Conservation (phyloP, 345 rosid species). For the Nephelium lappaceum region DNA sequence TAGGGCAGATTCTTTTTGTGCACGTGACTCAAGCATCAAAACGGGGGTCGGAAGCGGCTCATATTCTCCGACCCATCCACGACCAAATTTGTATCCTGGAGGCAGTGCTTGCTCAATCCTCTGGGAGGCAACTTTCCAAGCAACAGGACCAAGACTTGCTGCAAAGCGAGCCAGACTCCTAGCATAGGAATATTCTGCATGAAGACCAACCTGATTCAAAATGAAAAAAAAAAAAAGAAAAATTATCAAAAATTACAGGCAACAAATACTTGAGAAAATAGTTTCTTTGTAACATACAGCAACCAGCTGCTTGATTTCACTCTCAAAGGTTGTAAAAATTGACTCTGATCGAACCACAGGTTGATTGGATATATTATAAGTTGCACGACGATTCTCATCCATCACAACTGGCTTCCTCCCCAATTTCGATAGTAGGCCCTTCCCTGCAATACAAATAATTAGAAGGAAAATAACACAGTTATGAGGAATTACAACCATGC, state of each 20-base stretch:
- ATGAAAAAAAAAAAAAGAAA: constrained; percentile 15
- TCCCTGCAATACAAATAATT: constrained; percentile 43
- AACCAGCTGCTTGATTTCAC: constrained; percentile 78
- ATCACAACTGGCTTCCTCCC: constrained; percentile 50
- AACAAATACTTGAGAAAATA: constrained; percentile 9
- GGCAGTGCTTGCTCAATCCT: constrained; percentile 77
- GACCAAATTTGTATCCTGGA: constrained; percentile 70
- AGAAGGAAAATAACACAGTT: constrained; percentile 2
- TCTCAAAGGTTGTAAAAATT: constrained; percentile 80
- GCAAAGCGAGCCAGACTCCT: constrained; percentile 89
- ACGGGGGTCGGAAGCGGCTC: constrained; percentile 90
- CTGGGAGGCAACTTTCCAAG: constrained; percentile 83
- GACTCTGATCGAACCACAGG: constrained; percentile 53
- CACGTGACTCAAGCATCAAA: constrained; percentile 51
- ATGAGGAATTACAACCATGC: not conserved
- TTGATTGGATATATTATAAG: constrained; percentile 55
- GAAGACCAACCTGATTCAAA: constrained; percentile 73
- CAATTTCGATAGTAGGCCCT: constrained; percentile 51
- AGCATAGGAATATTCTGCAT: constrained; percentile 80
- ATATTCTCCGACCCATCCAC: constrained; percentile 91
- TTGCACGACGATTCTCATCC: constrained; percentile 72
- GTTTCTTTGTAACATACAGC: constrained; percentile 55
- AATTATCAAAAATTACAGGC: constrained; percentile 11
- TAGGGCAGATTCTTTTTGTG: constrained; percentile 43
- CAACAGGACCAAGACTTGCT: constrained; percentile 79